Evolutionary conservation across 2,329 filamentous ascomycete genomes (phyloP).

Genomic region (Hypoxylon sp.): DNA sequence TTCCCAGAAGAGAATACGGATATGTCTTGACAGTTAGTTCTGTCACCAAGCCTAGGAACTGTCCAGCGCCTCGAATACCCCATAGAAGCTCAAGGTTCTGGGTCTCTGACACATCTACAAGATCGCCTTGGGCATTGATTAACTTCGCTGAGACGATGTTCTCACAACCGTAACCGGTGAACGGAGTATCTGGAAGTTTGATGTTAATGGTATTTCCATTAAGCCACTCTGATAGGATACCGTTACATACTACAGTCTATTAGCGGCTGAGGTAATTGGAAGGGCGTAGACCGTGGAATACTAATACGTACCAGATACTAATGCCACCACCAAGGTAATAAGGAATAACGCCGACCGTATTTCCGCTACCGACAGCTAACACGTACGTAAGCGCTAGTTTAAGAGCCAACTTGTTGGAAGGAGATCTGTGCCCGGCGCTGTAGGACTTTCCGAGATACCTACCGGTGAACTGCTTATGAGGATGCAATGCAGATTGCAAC

Average conservation of each 20-base stretch:
- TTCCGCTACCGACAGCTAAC: conserved; percentile 51
- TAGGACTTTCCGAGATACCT: not conserved
- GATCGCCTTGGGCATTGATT: not conserved
- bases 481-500: not conserved
- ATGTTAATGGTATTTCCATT: not conserved
- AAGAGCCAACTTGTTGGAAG: not conserved
- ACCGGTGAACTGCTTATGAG: conserved; percentile 39
- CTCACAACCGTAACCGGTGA: not conserved
- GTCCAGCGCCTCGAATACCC: conserved; percentile 52
- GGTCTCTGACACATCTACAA: conserved; percentile 23
- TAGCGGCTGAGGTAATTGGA: not conserved
- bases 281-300: not conserved
- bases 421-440: not conserved
- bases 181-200: not conserved
- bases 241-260: not conserved
- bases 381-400: not conserved
- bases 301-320: not conserved
- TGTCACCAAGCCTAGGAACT: conserved; percentile 56
- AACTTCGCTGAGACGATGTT: not conserved
- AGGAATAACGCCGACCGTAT: conserved; percentile 52
- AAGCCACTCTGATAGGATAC: not conserved
- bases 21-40: conserved; percentile 50
- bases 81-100: conserved; percentile 52
- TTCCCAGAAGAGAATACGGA: conserved; percentile 47
- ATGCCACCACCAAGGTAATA: conserved; percentile 45